Evolutionary conservation across 2,329 filamentous ascomycete species (phyloP).

Genomic region (Neoarthrinium moseri): DNA sequence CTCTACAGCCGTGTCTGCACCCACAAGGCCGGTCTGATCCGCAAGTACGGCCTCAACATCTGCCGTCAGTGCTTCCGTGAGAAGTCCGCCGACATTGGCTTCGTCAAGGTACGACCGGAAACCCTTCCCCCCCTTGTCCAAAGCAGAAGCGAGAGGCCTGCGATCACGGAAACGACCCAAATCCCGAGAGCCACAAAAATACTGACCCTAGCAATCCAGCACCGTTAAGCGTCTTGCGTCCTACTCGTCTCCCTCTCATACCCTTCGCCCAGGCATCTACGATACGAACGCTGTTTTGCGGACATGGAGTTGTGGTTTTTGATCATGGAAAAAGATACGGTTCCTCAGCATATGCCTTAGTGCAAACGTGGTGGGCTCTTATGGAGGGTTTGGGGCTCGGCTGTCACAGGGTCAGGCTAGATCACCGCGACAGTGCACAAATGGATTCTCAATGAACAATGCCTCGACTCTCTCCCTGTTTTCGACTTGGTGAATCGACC

Average conservation of each 20-base stretch:
- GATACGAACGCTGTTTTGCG: constrained; percentile 19
- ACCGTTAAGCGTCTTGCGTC: constrained; percentile 19
- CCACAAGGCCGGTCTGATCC: constrained; percentile 98
- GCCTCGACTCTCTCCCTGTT: not conserved
- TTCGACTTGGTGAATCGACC: not conserved
- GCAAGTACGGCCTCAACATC: constrained; percentile 97
- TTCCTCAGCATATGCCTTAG: constrained; percentile 17
- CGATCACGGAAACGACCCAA: not conserved
- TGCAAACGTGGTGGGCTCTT: constrained; percentile 13
- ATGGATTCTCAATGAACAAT: constrained; percentile 20
- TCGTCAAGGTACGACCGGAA: constrained; percentile 59
- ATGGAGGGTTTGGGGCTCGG: constrained; percentile 15
- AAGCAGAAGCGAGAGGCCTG: constrained; percentile 11
- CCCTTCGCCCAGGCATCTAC: constrained; percentile 19
- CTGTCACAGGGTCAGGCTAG: constrained; percentile 16
- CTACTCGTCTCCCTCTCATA: constrained; percentile 5
- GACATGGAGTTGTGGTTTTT: constrained; percentile 27
- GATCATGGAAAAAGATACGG: constrained; percentile 18
- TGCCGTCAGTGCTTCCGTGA: constrained; percentile 79
- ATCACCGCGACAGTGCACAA: constrained; percentile 24
- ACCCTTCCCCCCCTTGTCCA: not conserved
- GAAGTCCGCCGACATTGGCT: constrained; percentile 71
- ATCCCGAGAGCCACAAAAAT: not conserved
- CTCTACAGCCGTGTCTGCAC: constrained; percentile 66
- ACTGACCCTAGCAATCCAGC: constrained; percentile 15